Conservation (phyloP, 2,329 filamentous ascomycete genomes). For the Colletotrichum siamense region DNA sequence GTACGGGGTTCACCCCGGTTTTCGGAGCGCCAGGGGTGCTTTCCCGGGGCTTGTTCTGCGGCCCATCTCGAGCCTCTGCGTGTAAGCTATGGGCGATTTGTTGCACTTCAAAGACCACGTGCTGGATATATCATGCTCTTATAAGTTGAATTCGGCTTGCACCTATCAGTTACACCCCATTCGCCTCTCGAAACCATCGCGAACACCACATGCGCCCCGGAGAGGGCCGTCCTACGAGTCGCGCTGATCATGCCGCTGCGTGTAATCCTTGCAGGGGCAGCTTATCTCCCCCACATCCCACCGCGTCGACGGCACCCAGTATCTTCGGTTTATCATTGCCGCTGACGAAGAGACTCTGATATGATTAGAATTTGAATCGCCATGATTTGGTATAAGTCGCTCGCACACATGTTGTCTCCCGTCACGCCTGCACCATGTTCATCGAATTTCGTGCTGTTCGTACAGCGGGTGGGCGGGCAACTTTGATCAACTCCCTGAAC, state of each 20-base stretch:
- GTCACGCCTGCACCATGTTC: neutral
- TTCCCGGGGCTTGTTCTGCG: neutral
- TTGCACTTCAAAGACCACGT: neutral
- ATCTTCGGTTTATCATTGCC: conserved; percentile 1
- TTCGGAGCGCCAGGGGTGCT: neutral
- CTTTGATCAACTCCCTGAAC: neutral
- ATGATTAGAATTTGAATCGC: neutral
- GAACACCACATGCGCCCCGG: neutral
- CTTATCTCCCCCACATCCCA: conserved; percentile 20
- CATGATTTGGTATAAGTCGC: conserved; percentile 3
- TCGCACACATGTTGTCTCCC: neutral
- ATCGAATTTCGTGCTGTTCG: neutral
- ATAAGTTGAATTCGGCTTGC: neutral
- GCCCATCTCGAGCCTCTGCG: neutral
- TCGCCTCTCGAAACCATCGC: neutral
- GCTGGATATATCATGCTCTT: neutral
- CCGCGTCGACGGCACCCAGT: neutral
- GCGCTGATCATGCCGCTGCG: neutral
- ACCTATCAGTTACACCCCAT: neutral
- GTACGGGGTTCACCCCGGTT: conserved; percentile 1
- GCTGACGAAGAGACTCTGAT: neutral
- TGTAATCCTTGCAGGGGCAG: neutral
- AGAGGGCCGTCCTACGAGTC: neutral
- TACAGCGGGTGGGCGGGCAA: neutral
- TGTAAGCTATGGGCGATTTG: neutral